Evolutionary conservation across 2,329 filamentous ascomycete genomes (phyloP).

Genomic region (Aspergillus nomiae): DNA sequence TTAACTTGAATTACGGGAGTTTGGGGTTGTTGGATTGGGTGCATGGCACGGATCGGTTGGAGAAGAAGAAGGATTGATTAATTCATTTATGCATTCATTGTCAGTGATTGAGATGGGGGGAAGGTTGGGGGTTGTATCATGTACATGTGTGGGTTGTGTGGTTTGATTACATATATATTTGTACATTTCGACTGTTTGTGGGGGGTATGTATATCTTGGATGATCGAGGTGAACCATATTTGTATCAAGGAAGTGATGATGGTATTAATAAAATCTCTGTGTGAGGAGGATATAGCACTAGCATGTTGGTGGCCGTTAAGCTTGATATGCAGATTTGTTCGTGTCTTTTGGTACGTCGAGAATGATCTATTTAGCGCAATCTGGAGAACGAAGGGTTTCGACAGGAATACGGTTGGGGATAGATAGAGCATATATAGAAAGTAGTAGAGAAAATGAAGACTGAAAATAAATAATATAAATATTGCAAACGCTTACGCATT

Average conservation of each 20-base stretch:
- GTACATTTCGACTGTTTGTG: background rate
- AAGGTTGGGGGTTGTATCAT: background rate
- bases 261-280: background rate
- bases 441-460: background rate
- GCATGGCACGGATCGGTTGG: constrained; percentile 49
- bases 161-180: background rate
- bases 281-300: background rate
- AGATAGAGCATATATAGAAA: background rate
- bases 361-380: background rate
- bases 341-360: background rate
- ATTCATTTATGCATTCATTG: background rate
- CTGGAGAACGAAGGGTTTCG: background rate
- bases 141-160: too few relatives aligned
- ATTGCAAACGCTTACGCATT: background rate
- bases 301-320: background rate
- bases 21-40: constrained; percentile 59
- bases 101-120: background rate
- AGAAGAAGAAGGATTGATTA: background rate
- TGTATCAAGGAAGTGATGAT: background rate
- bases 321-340: background rate
- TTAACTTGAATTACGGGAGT: constrained; percentile 57
- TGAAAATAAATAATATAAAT: background rate
- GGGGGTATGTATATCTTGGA: background rate
- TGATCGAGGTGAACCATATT: background rate
- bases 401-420: too few relatives aligned